A percentile compares a stretch with the other conserved stretches of the same genome.
Conservation (phyloP, 2,329 filamentous ascomycete genomes). For the Botrytis hyacinthi region DNA sequence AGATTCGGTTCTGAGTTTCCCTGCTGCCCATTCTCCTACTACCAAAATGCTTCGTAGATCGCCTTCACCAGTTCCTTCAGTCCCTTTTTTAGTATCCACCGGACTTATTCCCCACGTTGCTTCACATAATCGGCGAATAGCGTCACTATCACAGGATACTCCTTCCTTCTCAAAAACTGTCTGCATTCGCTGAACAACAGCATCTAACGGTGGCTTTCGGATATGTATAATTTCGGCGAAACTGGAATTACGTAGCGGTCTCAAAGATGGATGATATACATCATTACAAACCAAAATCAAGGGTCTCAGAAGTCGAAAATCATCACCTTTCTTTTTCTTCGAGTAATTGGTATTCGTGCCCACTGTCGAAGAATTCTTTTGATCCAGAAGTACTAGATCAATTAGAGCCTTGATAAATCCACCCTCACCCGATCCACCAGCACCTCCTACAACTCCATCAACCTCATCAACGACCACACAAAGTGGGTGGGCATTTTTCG, state of each 20-base stretch:
- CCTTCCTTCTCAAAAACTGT: slow-evolving; percentile 85
- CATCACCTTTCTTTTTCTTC: slow-evolving; percentile 70
- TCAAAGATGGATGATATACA: slow-evolving; percentile 85
- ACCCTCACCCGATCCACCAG: slow-evolving; percentile 75
- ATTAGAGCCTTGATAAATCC: slow-evolving; percentile 95
- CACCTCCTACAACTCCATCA: slow-evolving; percentile 84
- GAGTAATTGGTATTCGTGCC: slow-evolving; percentile 38
- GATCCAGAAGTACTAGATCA: slow-evolving; percentile 81
- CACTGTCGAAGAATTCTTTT: slow-evolving; percentile 63
- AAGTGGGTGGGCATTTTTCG: slow-evolving; percentile 77
- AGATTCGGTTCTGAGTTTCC: slow-evolving; percentile 57
- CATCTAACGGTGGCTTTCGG: slow-evolving; percentile 82
- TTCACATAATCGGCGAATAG: slow-evolving; percentile 80
- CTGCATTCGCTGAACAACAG: slow-evolving; percentile 79
- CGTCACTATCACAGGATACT: slow-evolving; percentile 84
- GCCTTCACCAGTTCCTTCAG: slow-evolving; percentile 65
- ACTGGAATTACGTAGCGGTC: slow-evolving; percentile 79
- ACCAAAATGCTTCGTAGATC: slow-evolving; percentile 84
- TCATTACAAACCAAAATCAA: slow-evolving; percentile 97
- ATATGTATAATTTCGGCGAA: slow-evolving; percentile 90
- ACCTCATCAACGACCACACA: slow-evolving; percentile 97
- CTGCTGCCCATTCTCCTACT: slow-evolving; percentile 81
- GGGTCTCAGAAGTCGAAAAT: slow-evolving; percentile 82
- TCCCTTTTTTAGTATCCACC: slow-evolving; percentile 66
- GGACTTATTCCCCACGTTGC: slow-evolving; percentile 77